phyloP scores from a whole-genome alignment of 2,329 filamentous ascomycete genomes.

The Lomentospora prolificans region DNA sequence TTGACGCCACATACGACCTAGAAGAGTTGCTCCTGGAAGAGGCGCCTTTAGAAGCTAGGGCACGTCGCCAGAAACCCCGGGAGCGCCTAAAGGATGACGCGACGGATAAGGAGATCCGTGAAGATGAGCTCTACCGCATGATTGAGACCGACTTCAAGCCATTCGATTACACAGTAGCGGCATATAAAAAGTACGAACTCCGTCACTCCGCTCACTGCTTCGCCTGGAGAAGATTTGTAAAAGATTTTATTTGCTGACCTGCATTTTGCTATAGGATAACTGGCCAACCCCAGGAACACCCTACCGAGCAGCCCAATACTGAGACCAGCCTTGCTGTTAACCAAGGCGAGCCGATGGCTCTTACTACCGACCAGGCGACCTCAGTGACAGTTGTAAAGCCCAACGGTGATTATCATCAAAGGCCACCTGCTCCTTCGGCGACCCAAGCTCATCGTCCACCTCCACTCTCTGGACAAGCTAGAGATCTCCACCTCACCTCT shows the following conservation, averaged over 20 bases:
- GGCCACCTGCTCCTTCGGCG: neutral
- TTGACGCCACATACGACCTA: conserved; percentile 94
- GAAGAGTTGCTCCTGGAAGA: conserved; percentile 92
- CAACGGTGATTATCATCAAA: conserved; percentile 12
- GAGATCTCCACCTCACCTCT: conserved; percentile 9
- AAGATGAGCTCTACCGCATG: conserved; percentile 87
- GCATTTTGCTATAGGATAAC: neutral
- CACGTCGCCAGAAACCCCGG: conserved; percentile 85
- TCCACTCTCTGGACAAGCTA: conserved; percentile 6
- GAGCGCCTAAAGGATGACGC: conserved; percentile 89
- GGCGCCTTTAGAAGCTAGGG: conserved; percentile 84
- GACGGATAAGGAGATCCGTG: conserved; percentile 85
- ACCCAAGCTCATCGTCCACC: conserved; percentile 3
- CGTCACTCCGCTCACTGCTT: neutral
- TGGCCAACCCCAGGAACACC: neutral
- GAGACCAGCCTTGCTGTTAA: neutral
- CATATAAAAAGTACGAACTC: conserved; percentile 57
- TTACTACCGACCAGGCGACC: conserved; percentile 42
- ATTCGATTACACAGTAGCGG: conserved; percentile 85
- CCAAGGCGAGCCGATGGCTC: conserved; percentile 19
- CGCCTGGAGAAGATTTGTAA: neutral
- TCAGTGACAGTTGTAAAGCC: conserved; percentile 24
- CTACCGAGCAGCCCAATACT: neutral
- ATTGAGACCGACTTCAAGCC: conserved; percentile 91
- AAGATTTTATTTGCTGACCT: neutral